A percentile compares a stretch with the other conserved stretches of the same genome.
These are phyloP conservation scores for Lojkania enalia DNA, from an alignment of 2,329 filamentous ascomycete genomes.

Conservation along the genomic window DNA sequence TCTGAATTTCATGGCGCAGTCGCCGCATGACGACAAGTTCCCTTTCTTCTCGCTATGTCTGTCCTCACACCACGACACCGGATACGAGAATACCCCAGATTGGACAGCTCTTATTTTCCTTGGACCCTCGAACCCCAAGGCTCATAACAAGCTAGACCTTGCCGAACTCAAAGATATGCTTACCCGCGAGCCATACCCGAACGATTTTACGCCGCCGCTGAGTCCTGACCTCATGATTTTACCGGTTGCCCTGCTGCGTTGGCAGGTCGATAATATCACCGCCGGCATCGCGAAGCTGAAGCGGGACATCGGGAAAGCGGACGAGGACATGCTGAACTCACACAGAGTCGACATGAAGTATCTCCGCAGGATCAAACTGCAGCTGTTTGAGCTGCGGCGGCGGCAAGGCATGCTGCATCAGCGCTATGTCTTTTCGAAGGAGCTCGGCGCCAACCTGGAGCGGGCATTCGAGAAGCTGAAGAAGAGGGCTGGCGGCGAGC, in stretches of 20 bases:
- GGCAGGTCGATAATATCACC: conserved; percentile 3
- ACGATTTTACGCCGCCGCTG: conserved; percentile 3
- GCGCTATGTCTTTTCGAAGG: conserved; percentile 5
- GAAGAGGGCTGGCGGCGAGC: background rate
- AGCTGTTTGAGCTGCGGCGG: conserved; percentile 3
- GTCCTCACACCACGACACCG: conserved; percentile 1
- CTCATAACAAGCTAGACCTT: conserved; percentile 4
- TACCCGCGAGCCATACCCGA: conserved; percentile 1
- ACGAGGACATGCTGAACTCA: conserved; percentile 3
- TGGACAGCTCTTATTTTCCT: conserved; percentile 5
- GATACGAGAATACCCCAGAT: conserved; percentile 4
- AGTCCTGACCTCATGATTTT: conserved; percentile 8
- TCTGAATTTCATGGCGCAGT: conserved; percentile 2
- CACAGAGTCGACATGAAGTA: conserved; percentile 3
- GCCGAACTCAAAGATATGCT: conserved; percentile 1
- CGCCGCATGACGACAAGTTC: conserved; percentile 4
- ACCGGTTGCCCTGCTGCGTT: conserved; percentile 3
- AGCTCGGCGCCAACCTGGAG: conserved; percentile 6
- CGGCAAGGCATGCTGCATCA: conserved; percentile 5
- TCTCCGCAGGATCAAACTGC: background rate
- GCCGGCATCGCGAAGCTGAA: conserved; percentile 1
- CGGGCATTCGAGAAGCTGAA: conserved; percentile 4
- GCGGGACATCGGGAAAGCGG: background rate
- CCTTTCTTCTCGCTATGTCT: conserved; percentile 8
- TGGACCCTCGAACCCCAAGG: background rate